Evolutionary conservation across 345 rosid species (phyloP).

Genomic region (Boechera retrofracta): DNA sequence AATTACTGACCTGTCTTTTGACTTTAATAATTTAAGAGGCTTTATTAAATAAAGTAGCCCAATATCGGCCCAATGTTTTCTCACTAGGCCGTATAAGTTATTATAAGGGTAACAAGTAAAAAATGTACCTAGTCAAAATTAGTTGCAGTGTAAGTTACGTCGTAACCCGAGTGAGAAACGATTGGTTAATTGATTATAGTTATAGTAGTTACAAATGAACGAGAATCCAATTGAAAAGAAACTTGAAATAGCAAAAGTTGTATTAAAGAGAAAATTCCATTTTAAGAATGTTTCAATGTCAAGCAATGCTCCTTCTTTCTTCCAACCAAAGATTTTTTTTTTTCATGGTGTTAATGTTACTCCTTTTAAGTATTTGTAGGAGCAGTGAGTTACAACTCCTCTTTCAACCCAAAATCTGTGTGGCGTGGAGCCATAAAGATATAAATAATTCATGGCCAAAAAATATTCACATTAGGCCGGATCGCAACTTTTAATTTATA

Average conservation of each 20-base stretch:
- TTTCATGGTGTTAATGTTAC: too few relatives aligned
- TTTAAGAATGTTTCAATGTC: too few relatives aligned
- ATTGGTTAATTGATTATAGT: not conserved
- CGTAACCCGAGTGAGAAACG: not conserved
- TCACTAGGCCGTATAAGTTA: not conserved
- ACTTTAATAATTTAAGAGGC: constrained; percentile 9
- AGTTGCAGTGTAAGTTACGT: not conserved
- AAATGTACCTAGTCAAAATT: not conserved
- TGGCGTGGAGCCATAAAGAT: too few relatives aligned
- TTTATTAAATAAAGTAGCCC: constrained; percentile 1
- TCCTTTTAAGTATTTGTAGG: too few relatives aligned
- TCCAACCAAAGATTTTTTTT: too few relatives aligned
- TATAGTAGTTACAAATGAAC: not conserved
- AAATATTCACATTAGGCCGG: not conserved
- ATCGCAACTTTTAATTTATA: not conserved
- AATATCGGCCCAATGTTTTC: not conserved
- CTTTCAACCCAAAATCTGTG: too few relatives aligned
- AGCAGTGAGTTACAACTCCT: too few relatives aligned
- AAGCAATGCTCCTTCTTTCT: too few relatives aligned
- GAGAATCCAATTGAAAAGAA: too few relatives aligned
- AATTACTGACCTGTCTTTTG: not conserved
- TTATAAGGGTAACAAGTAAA: too few relatives aligned
- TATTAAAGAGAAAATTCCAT: too few relatives aligned
- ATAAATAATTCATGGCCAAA: not conserved
- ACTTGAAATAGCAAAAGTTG: too few relatives aligned